Conservation (phyloP, 169 alveolate species). For the Plasmodium inui region DNA sequence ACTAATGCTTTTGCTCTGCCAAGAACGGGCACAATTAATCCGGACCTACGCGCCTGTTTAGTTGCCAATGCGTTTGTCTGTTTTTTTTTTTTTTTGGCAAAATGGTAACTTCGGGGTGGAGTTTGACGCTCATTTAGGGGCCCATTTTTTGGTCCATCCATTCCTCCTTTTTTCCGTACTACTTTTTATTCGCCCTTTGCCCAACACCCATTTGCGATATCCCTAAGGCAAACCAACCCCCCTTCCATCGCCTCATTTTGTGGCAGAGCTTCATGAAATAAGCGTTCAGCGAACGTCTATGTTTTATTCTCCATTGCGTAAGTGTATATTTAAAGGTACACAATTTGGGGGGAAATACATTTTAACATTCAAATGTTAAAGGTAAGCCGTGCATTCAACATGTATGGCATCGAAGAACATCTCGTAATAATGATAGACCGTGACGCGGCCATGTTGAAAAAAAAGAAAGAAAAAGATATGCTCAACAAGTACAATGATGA, state of each 20-base stretch:
- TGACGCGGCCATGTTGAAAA: not conserved
- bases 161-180: not conserved
- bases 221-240: not conserved
- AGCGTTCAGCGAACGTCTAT: not conserved
- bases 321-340: not conserved
- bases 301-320: not conserved
- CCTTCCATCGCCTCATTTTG: not conserved
- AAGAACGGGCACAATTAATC: not conserved
- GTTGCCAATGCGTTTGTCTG: not conserved
- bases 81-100: not conserved
- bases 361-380: not conserved
- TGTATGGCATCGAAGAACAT: not conserved
- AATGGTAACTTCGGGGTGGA: not conserved
- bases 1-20: not conserved
- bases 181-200: not conserved
- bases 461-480: not conserved
- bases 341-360: not conserved
- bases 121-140: not conserved
- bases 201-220: not conserved
- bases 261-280: not conserved
- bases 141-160: not conserved
- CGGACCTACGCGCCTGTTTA: not conserved
- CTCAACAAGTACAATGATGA: not conserved
- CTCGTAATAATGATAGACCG: not conserved
- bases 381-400: conserved; percentile 1